Conservation (phyloP, 768 basidiomycete species). For the Gloeopeniophorella convolvens region DNA sequence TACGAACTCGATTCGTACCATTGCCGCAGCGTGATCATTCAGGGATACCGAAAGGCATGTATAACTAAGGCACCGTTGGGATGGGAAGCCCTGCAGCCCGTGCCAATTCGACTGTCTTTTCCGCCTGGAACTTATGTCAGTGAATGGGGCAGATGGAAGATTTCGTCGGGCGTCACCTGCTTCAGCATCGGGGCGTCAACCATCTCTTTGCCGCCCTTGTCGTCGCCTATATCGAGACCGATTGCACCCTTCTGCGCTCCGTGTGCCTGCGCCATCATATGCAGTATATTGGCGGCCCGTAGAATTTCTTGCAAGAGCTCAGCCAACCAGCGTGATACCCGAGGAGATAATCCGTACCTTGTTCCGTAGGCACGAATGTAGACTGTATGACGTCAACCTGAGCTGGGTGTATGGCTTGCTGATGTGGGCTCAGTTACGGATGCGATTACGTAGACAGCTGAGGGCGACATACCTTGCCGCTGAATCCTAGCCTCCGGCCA, state of each 20-base stretch:
- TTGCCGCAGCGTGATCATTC: not conserved
- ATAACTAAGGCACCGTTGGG: not conserved
- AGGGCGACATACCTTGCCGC: constrained; percentile 62
- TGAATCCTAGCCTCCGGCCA: constrained; percentile 77
- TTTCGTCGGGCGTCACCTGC: constrained; percentile 41
- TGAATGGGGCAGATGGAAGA: not conserved
- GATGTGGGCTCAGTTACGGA: not conserved
- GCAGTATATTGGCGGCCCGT: constrained; percentile 68
- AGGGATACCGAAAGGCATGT: too few relatives aligned
- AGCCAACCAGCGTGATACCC: not conserved
- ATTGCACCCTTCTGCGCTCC: constrained; percentile 54
- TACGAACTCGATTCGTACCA: not conserved
- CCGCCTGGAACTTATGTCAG: constrained; percentile 7
- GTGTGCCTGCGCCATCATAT: constrained; percentile 55
- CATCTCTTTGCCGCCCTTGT: constrained; percentile 59
- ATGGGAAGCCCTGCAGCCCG: constrained; percentile 15
- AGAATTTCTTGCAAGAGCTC: constrained; percentile 49
- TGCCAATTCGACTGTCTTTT: constrained; percentile 14
- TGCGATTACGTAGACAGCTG: not conserved
- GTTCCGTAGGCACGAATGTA: constrained; percentile 67
- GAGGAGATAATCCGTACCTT: constrained; percentile 40
- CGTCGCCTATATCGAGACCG: constrained; percentile 54
- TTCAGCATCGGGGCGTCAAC: constrained; percentile 90
- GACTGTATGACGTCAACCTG: constrained; percentile 75
- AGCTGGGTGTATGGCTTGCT: constrained; percentile 94